Conservation (phyloP, 129 eudicot genomes). For the Scalesia atractyloides region DNA sequence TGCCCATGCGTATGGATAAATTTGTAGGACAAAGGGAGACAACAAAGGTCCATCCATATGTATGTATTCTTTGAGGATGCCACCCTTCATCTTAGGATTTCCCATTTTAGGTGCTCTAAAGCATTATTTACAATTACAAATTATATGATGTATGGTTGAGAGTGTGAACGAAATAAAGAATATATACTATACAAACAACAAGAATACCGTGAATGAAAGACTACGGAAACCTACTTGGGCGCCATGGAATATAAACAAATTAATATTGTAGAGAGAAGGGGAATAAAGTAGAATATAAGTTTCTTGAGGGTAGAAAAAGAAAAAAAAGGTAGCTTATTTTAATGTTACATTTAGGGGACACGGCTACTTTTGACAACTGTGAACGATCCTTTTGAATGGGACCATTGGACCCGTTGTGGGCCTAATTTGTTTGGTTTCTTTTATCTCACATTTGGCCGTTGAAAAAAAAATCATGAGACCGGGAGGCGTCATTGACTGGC, state of each 20-base stretch:
- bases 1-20: too few relatives aligned
- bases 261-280: background rate
- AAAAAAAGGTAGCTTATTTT: constrained; percentile 3
- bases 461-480: background rate
- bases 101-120: background rate
- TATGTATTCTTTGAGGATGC: background rate
- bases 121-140: background rate
- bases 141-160: background rate
- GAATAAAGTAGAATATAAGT: constrained; percentile 28
- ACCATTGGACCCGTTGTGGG: constrained; percentile 22
- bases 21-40: too few relatives aligned
- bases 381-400: constrained; percentile 18
- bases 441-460: constrained; percentile 41
- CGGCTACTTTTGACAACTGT: constrained; percentile 46
- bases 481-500: constrained; percentile 8
- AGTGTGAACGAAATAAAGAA: background rate
- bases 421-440: constrained; percentile 1
- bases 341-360: constrained; percentile 22
- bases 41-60: background rate
- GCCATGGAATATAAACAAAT: constrained; percentile 13
- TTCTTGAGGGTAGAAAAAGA: constrained; percentile 32
- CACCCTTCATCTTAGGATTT: background rate
- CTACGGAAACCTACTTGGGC: background rate
- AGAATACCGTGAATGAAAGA: background rate
- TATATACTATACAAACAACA: background rate